Base-by-base conservation (phyloP, 352 stramenopile genomes). In the Phytophthora sp. region DNA sequence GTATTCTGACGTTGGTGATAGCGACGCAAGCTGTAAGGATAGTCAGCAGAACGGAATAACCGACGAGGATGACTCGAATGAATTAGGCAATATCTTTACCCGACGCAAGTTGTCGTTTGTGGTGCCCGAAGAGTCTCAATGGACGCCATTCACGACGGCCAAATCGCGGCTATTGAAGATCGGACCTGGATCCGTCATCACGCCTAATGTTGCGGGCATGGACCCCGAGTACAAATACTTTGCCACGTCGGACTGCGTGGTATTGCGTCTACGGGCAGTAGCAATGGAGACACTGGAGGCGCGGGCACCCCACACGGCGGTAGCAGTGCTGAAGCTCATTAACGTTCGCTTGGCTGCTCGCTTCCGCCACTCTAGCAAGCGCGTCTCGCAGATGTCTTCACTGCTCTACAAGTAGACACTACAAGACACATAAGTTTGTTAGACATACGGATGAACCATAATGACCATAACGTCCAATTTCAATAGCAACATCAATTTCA, bases 311-410 rank as follows among this genome's bases (percentile, higher is more conserved):
- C 76, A 92, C 59, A 90, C 82, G 12, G 85, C 85, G 3, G 79
- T 94, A 7, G 82, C 78, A n/a, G 80, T 94, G 31, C 76, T 94
- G 39, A 90, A 86, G 63, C 68, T 89, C 20, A 80, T 91, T 50
- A 91, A 90, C 50, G 35, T 72, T 46, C 74, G 73, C n/a, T 73
- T 93, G 52, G 71, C 82, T 7, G 71, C 77, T 30, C 80, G 80
- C 1, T 93, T 90, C 53, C 67, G 86, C 30, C 76, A 89, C 58
- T 82, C 82, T 7, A 93, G 86, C 73, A 91, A 93, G 42, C 82
- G 84, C 31, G 75, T 93, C 39, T 84, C 82, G 62, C 82, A 93
- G 42, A 82, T 93, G 41, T 91, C 84, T 16, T 93, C 84, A 12
- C 52, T 93, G 35, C 70, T 93, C 16, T 93, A 93, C 73, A 91